phyloP scores from a whole-genome alignment of 192 early-diverging fungal species.

The Rhizophagus prolifer region DNA sequence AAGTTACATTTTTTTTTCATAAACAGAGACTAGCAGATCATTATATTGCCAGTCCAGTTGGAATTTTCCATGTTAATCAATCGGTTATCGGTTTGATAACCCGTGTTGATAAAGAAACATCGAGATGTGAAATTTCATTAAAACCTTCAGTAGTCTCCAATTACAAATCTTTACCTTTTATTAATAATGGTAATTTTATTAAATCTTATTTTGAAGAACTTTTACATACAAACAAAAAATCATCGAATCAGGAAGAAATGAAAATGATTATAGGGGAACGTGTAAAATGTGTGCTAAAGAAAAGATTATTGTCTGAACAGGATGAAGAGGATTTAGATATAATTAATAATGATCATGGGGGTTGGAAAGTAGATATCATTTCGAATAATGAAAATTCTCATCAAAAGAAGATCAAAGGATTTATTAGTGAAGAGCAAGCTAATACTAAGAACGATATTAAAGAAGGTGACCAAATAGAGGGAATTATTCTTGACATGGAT shows the following conservation, averaged over 20 bases:
- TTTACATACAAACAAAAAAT: constrained; percentile 36
- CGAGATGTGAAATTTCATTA: constrained; percentile 59
- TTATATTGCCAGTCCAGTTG: constrained; percentile 56
- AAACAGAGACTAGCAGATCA: constrained; percentile 47
- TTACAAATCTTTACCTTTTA: constrained; percentile 37
- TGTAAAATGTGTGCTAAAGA: constrained; percentile 49
- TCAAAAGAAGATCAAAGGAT: constrained; percentile 52
- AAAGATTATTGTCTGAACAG: constrained; percentile 35
- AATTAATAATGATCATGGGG: constrained; percentile 31
- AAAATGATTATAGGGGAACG: constrained; percentile 44
- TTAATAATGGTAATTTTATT: constrained; percentile 53
- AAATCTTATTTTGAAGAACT: constrained; percentile 50
- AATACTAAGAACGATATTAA: constrained; percentile 47
- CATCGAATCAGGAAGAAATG: constrained; percentile 35
- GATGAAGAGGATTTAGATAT: background rate
- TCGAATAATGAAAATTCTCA: constrained; percentile 31
- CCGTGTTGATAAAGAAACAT: constrained; percentile 49
- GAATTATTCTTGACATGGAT: constrained; percentile 71
- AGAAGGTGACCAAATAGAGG: constrained; percentile 50
- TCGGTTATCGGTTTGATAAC: constrained; percentile 67
- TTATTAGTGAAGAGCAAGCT: constrained; percentile 57
- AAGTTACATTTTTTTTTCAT: background rate
- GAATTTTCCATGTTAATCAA: constrained; percentile 60
- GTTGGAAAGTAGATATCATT: background rate
- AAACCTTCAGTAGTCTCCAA: constrained; percentile 61